Base-by-base conservation (phyloP, 2,329 filamentous ascomycete species). In the Trichoderma pleuroti region DNA sequence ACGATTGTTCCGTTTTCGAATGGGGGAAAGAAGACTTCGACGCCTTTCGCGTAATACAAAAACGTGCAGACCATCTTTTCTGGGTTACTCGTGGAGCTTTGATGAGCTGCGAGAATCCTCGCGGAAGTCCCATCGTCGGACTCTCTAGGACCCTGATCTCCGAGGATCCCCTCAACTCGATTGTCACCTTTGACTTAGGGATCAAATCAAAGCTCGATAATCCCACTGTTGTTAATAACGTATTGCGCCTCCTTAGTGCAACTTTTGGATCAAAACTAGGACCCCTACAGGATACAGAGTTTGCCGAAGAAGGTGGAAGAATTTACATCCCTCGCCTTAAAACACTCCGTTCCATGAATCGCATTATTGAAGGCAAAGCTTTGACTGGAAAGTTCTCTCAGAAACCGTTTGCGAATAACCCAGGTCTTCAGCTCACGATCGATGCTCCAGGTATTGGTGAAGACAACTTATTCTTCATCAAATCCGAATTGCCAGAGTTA, bases 111-210 rank as follows among this genome's bases (percentile, higher is more conserved):
- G 62, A 36, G 49, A 79, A 78, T 18, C 84, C 85, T 0, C 74
- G 75, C 28, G 76, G 78, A 14, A 78, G 84, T 2, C 78, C 82
- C 0, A 79, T 86, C 24, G 75, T 84, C n/a, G 85, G 82, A 2
- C 75, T 87, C 18, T 80, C 83, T 1, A 80, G 86, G 24, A 84
- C 84, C 0, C 76, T 87, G 10, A 81, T 83, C 60, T 87, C 86
- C 0, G 86, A 87, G 60, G 82, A 86, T 71, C 77, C 81, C 0
- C 78, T 81, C 21, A 85, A 81, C 73, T 76, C 72, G 0, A 78
- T 86, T 18, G 76, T 82, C 12, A 83, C 81, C 0, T 76, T 87
- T n/a, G 85, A 86, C 64, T 46, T 86, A 6, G 74, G 73, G 18
- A 18, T 34, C 1, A 60, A 70, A 5, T 78, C 79, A 2, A 63